phyloP scores from a whole-genome alignment of 129 eudicot genomes.

The Heracleum sosnowskyi region DNA sequence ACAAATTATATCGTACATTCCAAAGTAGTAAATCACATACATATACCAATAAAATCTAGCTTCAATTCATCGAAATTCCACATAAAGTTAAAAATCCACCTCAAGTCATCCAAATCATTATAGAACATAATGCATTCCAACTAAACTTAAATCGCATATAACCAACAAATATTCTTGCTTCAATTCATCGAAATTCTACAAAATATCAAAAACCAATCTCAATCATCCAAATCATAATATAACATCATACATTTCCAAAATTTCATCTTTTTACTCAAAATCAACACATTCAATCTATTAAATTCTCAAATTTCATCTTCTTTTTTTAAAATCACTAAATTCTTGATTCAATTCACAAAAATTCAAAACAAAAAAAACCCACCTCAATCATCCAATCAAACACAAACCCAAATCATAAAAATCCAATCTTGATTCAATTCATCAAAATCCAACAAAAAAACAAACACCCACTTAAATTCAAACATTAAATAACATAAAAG shows the following conservation, averaged over 20 bases:
- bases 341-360: background rate
- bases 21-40: background rate
- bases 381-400: background rate
- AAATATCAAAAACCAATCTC: background rate
- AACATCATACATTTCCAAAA: background rate
- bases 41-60: background rate
- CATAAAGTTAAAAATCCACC: background rate
- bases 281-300: too few species aligned
- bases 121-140: background rate
- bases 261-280: background rate
- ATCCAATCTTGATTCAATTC: background rate
- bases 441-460: background rate
- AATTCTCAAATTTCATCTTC: background rate
- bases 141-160: too few species aligned
- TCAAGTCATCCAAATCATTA: background rate
- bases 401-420: background rate
- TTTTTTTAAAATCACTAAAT: too few species aligned
- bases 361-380: background rate
- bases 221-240: background rate
- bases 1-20: background rate
- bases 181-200: background rate
- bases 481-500: background rate
- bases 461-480: background rate
- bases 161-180: background rate
- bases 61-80: background rate